These are phyloP conservation scores for Zymoseptoria pseudotritici DNA, from an alignment of 2,329 filamentous ascomycete genomes.

Conservation along the genomic window DNA sequence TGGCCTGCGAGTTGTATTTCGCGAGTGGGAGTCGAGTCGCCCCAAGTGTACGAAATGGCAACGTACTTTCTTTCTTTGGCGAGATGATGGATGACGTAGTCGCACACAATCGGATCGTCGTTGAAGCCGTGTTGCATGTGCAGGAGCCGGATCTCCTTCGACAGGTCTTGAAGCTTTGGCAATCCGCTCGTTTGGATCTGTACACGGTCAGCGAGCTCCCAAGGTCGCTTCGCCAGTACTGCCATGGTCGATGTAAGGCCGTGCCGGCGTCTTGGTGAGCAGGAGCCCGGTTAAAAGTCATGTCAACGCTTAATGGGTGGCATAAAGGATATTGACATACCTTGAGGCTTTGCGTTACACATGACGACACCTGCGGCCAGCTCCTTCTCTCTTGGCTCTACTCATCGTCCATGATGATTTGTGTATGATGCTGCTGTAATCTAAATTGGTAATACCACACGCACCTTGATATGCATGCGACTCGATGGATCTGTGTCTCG, in stretches of 20 bases:
- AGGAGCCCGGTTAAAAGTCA: not conserved
- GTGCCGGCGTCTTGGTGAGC: not conserved
- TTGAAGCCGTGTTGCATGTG: not conserved
- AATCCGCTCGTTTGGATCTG: not conserved
- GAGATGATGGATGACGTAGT: not conserved
- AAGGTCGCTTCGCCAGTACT: not conserved
- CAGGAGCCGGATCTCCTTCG: not conserved
- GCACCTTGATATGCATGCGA: not conserved
- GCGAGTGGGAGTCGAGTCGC: not conserved
- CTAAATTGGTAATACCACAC: not conserved
- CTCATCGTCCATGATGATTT: not conserved
- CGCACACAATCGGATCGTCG: not conserved
- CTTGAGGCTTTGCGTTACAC: not conserved
- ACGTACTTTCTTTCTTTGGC: not conserved
- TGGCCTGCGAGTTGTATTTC: not conserved
- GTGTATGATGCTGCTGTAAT: not conserved
- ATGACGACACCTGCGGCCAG: not conserved
- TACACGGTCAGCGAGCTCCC: not conserved
- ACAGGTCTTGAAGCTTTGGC: not conserved
- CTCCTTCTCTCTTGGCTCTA: not conserved
- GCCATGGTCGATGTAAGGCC: not conserved
- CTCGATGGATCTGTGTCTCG: not conserved
- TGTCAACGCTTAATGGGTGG: not conserved
- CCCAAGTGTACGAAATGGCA: slow-evolving; percentile 2
- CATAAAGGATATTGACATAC: not conserved